Base-by-base conservation (phyloP, 495 filamentous ascomycete genomes). In the Neurospora cerealis region DNA sequence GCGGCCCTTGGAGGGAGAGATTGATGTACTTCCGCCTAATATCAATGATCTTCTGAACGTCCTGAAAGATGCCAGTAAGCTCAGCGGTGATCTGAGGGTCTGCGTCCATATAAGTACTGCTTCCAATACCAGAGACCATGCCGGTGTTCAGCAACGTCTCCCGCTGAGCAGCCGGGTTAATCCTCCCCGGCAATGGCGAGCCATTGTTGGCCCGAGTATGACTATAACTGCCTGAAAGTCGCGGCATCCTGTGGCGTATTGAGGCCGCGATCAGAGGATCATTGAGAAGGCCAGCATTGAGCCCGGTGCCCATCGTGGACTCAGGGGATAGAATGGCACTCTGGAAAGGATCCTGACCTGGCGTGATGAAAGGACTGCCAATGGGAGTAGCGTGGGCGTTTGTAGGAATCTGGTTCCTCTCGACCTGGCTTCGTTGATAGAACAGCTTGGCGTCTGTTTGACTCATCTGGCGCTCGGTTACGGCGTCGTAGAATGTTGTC, bases 361-460 rank as follows among this genome's bases (percentile, higher is more conserved):
- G 72, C 24, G 83, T 76, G 34, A 88, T 78, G 72, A 89, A 70
- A 37, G 89, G 87, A 78, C 88, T 89, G 38, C 82, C 83, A 73
- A 83, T 81, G 40, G 84, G 82, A 11, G 85, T 83, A 44, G 73
- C 74, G 75, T 87, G 83, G 73, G 83, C 75, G 81, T 83, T 74
- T 83, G 87, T 74, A 79, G 83, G 77, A 82, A 87, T 76, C 79
- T 87, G 75, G 81, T 82, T 83, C 76, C 54, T 81, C 46, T 91
- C 88, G 28, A 90, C 83, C 81, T 94, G 92, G 81, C 93, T 94
- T 73, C 93, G 88, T 79, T 97, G 96, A 82, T 97, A 99, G 84
- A 98, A 95, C 38, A 97, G 86, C 80, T 96, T 98, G 42, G 95
- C 93, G 78, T 99, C 95, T 28, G 91, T 88, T 82, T 98, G 93